These are phyloP conservation scores for Serendipita sp. DNA, from an alignment of 768 basidiomycete species.

Conservation along the genomic window DNA sequence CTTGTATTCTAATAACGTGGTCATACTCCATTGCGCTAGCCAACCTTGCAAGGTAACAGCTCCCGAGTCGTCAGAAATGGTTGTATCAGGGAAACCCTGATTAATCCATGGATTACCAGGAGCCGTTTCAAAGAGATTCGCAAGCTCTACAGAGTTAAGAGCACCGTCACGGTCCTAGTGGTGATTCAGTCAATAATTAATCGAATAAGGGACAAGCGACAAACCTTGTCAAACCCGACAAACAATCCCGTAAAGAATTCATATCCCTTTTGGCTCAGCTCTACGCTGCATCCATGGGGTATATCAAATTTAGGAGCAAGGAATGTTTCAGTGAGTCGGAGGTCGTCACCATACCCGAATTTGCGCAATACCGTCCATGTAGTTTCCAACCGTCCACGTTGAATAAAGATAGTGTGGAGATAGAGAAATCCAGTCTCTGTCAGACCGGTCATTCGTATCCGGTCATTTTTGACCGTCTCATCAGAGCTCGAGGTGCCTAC, in stretches of 20 bases:
- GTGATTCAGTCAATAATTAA: slow-evolving; percentile 3
- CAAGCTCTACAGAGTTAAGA: slow-evolving; percentile 62
- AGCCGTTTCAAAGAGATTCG: slow-evolving; percentile 81
- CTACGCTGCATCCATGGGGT: slow-evolving; percentile 83
- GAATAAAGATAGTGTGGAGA: slow-evolving; percentile 93
- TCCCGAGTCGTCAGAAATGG: slow-evolving; percentile 70
- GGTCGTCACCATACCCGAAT: slow-evolving; percentile 92
- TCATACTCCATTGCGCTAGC: slow-evolving; percentile 99
- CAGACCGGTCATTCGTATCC: slow-evolving; percentile 30
- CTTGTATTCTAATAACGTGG: slow-evolving; percentile 84
- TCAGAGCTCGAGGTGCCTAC: not conserved
- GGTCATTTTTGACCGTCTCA: not conserved
- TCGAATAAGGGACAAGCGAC: slow-evolving; percentile 8
- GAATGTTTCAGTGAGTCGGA: slow-evolving; percentile 76
- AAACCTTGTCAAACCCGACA: slow-evolving; percentile 86
- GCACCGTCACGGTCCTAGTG: slow-evolving; percentile 87
- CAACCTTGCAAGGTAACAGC: slow-evolving; percentile 94
- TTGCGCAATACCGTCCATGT: slow-evolving; percentile 93
- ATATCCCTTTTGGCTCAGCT: slow-evolving; percentile 84
- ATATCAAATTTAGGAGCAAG: slow-evolving; percentile 87
- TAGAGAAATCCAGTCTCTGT: slow-evolving; percentile 89
- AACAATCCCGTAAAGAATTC: slow-evolving; percentile 96
- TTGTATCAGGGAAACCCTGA: slow-evolving; percentile 84
- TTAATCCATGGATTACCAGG: slow-evolving; percentile 93
- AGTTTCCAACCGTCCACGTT: slow-evolving; percentile 85